A percentile compares a stretch with the other conserved stretches of the same genome.
These are phyloP conservation scores for Talaromyces rugulosus DNA, from an alignment of 2,329 filamentous ascomycete species.

Conservation along the genomic window DNA sequence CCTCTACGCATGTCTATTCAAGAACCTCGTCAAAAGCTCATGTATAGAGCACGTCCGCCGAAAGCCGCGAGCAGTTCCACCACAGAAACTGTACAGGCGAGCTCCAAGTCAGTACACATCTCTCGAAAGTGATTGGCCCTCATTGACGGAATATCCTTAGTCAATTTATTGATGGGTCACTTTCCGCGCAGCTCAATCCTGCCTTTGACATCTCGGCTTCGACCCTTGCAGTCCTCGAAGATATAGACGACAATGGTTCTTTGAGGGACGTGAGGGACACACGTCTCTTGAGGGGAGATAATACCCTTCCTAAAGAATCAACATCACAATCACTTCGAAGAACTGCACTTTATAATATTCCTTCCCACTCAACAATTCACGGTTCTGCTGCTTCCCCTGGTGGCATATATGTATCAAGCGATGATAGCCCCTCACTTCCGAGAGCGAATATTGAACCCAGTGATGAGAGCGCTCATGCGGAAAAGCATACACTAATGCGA, in stretches of 20 bases:
- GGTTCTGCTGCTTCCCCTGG: constrained; percentile 8
- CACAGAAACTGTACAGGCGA: constrained; percentile 9
- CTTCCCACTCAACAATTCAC: constrained; percentile 9
- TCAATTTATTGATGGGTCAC: background rate
- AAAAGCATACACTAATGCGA: constrained; percentile 1
- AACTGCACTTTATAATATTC: constrained; percentile 8
- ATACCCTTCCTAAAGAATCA: background rate
- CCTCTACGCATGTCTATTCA: constrained; percentile 28
- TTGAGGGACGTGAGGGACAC: background rate
- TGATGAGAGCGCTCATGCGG: background rate
- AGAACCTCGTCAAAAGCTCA: constrained; percentile 40
- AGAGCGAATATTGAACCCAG: background rate
- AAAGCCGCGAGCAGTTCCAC: constrained; percentile 6
- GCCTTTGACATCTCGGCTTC: constrained; percentile 26
- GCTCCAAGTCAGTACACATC: constrained; percentile 27
- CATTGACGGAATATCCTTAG: constrained; percentile 13
- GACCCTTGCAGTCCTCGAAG: constrained; percentile 26
- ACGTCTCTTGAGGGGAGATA: background rate
- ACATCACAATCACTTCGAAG: constrained; percentile 4
- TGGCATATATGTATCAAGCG: constrained; percentile 4
- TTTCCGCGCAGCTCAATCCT: constrained; percentile 13
- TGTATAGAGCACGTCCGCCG: constrained; percentile 36
- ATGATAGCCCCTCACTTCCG: background rate
- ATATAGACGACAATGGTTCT: constrained; percentile 14
- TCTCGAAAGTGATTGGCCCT: constrained; percentile 9